These are phyloP conservation scores for Plantago lanceolata DNA, from an alignment of 305 asterid species.

Conservation along the genomic window DNA sequence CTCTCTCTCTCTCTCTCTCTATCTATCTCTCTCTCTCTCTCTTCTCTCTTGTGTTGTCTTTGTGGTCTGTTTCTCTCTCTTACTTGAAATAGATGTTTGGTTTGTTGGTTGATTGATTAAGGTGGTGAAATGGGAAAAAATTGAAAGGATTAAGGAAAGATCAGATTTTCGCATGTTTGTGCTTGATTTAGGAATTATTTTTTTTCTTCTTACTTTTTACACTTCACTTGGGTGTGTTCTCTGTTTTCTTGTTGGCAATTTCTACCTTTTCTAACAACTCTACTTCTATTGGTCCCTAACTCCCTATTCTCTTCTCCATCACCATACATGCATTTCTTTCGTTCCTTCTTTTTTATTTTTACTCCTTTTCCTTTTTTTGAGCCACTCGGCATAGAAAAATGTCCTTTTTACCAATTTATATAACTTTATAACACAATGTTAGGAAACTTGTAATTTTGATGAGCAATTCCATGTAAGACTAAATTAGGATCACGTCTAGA, in stretches of 20 bases:
- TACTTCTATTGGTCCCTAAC: neutral
- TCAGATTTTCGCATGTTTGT: slow-evolving; percentile 36
- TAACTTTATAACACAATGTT: no score
- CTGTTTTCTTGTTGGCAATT: neutral
- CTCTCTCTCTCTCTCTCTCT: slow-evolving; percentile 5
- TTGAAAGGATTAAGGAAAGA: slow-evolving; percentile 26
- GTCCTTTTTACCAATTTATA: no score
- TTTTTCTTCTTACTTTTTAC: slow-evolving; percentile 15
- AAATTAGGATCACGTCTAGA: no score
- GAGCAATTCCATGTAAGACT: no score
- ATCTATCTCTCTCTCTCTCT: slow-evolving; percentile 22
- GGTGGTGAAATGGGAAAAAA: slow-evolving; percentile 29
- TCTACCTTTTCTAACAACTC: slow-evolving; percentile 17
- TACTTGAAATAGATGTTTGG: slow-evolving; percentile 23
- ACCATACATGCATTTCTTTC: neutral
- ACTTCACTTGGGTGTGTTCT: slow-evolving; percentile 22
- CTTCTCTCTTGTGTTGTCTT: no score
- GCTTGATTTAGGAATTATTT: slow-evolving; percentile 24
- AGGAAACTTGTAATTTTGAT: no score
- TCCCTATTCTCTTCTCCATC: neutral
- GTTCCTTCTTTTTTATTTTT: no score
- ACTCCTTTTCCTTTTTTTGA: neutral
- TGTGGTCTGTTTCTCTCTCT: slow-evolving; percentile 2
- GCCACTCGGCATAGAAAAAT: no score
- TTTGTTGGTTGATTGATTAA: slow-evolving; percentile 11